phyloP scores from a whole-genome alignment of 2,329 filamentous ascomycete genomes.

The Coniochaeta prunicola region DNA sequence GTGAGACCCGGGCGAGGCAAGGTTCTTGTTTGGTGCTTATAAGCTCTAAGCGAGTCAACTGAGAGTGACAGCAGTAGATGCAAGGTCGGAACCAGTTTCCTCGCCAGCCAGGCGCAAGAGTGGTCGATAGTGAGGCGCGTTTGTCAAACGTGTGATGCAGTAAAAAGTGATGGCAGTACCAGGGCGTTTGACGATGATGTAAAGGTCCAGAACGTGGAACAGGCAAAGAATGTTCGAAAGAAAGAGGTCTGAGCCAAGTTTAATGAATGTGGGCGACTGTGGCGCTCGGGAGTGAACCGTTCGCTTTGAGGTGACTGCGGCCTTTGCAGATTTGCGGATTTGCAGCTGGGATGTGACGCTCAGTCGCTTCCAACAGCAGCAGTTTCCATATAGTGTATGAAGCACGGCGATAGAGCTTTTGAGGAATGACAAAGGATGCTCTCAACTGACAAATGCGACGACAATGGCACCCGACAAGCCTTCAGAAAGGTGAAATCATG shows the following conservation, averaged over 20 bases:
- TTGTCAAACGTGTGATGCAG: background rate
- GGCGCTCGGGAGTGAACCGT: background rate
- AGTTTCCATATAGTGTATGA: no score
- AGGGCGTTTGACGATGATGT: constrained; percentile 1
- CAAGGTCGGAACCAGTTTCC: background rate
- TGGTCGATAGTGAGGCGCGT: background rate
- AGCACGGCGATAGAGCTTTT: background rate
- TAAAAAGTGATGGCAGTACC: background rate
- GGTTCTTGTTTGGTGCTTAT: background rate
- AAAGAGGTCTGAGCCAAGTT: background rate
- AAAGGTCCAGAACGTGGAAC: background rate
- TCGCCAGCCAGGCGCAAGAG: background rate
- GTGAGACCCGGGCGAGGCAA: background rate
- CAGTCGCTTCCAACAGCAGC: background rate
- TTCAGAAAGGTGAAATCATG: background rate
- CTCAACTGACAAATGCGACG: background rate
- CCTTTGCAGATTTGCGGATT: background rate
- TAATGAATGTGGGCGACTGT: background rate
- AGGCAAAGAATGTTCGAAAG: background rate
- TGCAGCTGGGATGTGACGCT: background rate
- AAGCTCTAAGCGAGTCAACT: background rate
- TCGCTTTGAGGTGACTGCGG: background rate
- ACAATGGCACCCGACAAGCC: background rate
- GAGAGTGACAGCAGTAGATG: no score
- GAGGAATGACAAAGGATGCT: background rate